phyloP scores from a whole-genome alignment of 495 filamentous ascomycete species.

The Ascobolus immersus region DNA sequence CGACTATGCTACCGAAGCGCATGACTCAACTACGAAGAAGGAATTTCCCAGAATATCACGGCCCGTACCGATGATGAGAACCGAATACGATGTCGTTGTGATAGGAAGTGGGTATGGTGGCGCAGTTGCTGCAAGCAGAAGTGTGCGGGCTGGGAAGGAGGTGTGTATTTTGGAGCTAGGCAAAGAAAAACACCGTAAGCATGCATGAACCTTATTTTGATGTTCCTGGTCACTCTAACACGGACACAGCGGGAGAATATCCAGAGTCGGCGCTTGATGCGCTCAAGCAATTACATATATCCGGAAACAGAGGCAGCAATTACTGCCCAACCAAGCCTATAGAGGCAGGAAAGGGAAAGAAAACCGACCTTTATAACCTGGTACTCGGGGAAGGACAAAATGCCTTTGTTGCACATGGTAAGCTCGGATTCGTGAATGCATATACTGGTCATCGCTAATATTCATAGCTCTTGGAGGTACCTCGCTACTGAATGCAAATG shows the following conservation, averaged over 20 bases:
- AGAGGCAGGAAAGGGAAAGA: slow-evolving; percentile 24
- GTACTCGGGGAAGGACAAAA: slow-evolving; percentile 40
- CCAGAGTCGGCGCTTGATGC: slow-evolving; percentile 24
- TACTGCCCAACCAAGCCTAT: slow-evolving; percentile 17
- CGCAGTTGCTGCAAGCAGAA: slow-evolving; percentile 37
- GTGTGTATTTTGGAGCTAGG: slow-evolving; percentile 40
- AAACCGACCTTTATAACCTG: slow-evolving; percentile 37
- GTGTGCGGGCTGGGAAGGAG: slow-evolving; percentile 32
- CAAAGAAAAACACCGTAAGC: slow-evolving; percentile 31
- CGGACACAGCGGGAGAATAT: slow-evolving; percentile 29
- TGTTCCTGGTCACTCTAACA: too few relatives aligned
- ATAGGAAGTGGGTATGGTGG: slow-evolving; percentile 45
- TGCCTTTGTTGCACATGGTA: slow-evolving; percentile 38
- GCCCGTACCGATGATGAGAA: slow-evolving; percentile 29
- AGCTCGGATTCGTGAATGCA: slow-evolving; percentile 3
- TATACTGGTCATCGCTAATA: background rate
- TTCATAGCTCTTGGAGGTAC: slow-evolving; percentile 33
- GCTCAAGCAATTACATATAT: slow-evolving; percentile 26
- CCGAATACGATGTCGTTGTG: slow-evolving; percentile 37
- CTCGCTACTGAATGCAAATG: slow-evolving; percentile 40
- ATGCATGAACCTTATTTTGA: too few relatives aligned
- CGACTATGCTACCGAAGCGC: too few relatives aligned
- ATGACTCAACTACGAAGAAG: too few relatives aligned
- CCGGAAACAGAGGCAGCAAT: slow-evolving; percentile 28
- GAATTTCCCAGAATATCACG: slow-evolving; percentile 29